Base-by-base conservation (phyloP, 495 filamentous ascomycete species). In the Neurospora sp. region DNA sequence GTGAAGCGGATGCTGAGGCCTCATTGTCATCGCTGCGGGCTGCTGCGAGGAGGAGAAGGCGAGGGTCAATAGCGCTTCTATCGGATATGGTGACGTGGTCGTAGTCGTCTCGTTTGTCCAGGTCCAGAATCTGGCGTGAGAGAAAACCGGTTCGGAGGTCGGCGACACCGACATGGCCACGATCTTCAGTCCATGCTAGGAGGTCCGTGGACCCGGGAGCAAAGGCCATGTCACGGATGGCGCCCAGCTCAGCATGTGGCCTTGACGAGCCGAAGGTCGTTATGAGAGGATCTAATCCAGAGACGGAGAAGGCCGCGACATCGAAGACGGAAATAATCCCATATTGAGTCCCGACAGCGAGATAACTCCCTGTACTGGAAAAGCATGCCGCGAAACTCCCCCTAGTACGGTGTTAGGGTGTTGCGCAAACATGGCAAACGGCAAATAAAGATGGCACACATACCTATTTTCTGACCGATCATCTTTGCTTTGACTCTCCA, bases 151-250 rank as follows among this genome's bases (percentile, higher is more conserved):
- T 89, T 31, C 96, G 91, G 31, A 94, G 83, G 83, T 99, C 96
- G 3, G 92, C 92, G 66, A 98, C 85, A 12, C 94, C 94, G 41
- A 95, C 87, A 75, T 92, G 87, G 10, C 93, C 94, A 73, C 90
- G 91, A 74, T 97, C 91, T 82, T 99, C 96, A 27, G 94, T 89
- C 94, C 95, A 98, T 35, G 96, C 92, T 41, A 99, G 85, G 18
- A 99, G 87, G 80, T 99, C 95, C 88, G 90, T 92, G 11, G 94
- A 93, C 22, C 91, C 92, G 3, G 96, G 94, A 0, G 92, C 91
- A 79, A 99, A 99, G 31, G 89, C 86, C 90, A 99, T 95, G 71
- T 93, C 92, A 70, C 96, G 89, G 70, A 99, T 89, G 61, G 96
- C 94, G 71, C 96, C 95, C 22, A 85, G 86, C 61, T 89, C 88